Evolutionary conservation across 768 basidiomycete genomes (phyloP).

Genomic region (Leucogyrophana mollusca): DNA sequence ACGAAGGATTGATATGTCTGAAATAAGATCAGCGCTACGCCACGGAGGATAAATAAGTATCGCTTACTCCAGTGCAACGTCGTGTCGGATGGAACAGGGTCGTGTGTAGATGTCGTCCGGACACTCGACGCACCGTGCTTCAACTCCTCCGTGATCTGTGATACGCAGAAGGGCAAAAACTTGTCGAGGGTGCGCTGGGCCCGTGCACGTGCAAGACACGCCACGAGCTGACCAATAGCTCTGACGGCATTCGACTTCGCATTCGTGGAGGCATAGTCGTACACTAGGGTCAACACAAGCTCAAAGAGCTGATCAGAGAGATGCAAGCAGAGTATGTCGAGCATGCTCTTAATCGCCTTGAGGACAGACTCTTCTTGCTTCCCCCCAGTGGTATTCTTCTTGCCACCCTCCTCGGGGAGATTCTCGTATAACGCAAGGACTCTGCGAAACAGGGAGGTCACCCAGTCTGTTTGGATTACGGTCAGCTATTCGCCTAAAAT

Average conservation of each 20-base stretch:
- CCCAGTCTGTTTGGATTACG: slow-evolving; percentile 59
- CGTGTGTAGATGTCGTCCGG: slow-evolving; percentile 73
- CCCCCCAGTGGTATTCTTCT: slow-evolving; percentile 81
- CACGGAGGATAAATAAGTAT: neutral
- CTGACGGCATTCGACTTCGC: slow-evolving; percentile 89
- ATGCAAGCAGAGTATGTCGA: slow-evolving; percentile 79
- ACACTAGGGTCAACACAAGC: slow-evolving; percentile 80
- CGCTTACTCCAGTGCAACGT: slow-evolving; percentile 89
- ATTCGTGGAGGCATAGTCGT: slow-evolving; percentile 85
- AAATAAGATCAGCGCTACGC: slow-evolving; percentile 2
- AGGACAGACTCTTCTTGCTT: slow-evolving; percentile 76
- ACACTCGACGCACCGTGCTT: slow-evolving; percentile 88
- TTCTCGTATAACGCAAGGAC: slow-evolving; percentile 86
- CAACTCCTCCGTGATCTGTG: slow-evolving; percentile 81
- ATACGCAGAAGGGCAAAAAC: slow-evolving; percentile 75
- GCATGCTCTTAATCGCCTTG: slow-evolving; percentile 75
- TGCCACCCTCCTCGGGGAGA: slow-evolving; percentile 92
- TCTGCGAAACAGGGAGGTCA: slow-evolving; percentile 71
- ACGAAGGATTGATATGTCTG: slow-evolving; percentile 79
- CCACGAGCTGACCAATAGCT: slow-evolving; percentile 85
- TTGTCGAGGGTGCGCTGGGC: slow-evolving; percentile 75
- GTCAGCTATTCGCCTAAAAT: neutral
- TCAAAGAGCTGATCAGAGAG: slow-evolving; percentile 67
- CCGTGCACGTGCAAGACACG: slow-evolving; percentile 76
- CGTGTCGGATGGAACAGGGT: slow-evolving; percentile 78